Evolutionary conservation across 192 early-diverging fungal species (phyloP).

Genomic region (Funneliformis mosseae): DNA sequence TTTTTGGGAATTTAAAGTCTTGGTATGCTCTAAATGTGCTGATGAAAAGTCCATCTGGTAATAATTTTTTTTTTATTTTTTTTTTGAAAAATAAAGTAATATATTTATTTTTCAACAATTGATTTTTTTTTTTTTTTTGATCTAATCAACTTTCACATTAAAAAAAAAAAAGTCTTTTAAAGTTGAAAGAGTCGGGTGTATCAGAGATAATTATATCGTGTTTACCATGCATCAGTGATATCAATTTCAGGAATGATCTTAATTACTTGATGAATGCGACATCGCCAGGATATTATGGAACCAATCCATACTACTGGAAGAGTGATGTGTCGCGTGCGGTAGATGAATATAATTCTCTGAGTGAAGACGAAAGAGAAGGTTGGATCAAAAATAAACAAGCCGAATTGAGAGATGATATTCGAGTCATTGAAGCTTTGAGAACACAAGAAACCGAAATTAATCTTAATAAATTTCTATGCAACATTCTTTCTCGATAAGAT

Average conservation of each 20-base stretch:
- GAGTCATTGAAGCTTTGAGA: not conserved
- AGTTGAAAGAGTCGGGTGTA: not conserved
- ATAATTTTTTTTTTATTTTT: not conserved
- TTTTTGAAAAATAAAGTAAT: too few species aligned
- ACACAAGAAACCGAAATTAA: not conserved
- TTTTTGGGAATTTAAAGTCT: not conserved
- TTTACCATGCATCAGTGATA: not conserved
- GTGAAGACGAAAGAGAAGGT: not conserved
- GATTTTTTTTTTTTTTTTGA: not conserved
- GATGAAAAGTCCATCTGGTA: not conserved
- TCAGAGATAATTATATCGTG: not conserved
- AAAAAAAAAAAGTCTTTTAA: not conserved
- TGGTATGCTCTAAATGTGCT: not conserved
- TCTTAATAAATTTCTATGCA: too few species aligned
- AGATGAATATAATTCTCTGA: not conserved
- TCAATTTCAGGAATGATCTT: not conserved
- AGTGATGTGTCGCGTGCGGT: not conserved
- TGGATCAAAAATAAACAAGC: not conserved
- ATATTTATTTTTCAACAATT: not conserved
- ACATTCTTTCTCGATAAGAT: too few species aligned
- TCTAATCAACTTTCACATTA: too few species aligned
- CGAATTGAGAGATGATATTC: not conserved
- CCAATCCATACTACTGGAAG: not conserved
- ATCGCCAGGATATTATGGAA: not conserved
- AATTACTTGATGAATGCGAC: not conserved